phyloP scores from a whole-genome alignment of 495 filamentous ascomycete genomes.

The Baudoinia panamericana region DNA sequence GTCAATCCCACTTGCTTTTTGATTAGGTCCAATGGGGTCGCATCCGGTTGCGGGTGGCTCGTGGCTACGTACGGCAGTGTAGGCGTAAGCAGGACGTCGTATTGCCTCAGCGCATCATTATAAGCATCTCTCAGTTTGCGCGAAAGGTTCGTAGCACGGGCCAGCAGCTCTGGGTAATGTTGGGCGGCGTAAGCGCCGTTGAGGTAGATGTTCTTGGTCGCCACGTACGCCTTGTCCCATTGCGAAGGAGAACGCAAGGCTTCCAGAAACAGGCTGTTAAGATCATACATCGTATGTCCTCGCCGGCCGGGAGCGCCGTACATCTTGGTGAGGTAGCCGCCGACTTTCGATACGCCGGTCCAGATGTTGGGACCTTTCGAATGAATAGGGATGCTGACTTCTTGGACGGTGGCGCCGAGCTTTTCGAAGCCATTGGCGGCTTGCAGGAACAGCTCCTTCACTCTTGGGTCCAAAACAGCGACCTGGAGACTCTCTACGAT shows the following conservation, averaged over 20 bases:
- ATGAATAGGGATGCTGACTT: slow-evolving; percentile 42
- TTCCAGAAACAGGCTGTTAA: slow-evolving; percentile 26
- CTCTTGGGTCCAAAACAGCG: slow-evolving; percentile 31
- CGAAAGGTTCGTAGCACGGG: slow-evolving; percentile 34
- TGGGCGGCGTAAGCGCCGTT: slow-evolving; percentile 25
- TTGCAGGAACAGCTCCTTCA: slow-evolving; percentile 31
- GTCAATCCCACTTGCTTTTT: slow-evolving; percentile 31
- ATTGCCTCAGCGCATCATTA: slow-evolving; percentile 29
- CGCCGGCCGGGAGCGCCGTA: slow-evolving; percentile 32
- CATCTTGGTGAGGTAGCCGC: slow-evolving; percentile 32
- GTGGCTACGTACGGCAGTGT: slow-evolving; percentile 33
- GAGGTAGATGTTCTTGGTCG: slow-evolving; percentile 20
- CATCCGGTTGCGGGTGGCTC: slow-evolving; percentile 11
- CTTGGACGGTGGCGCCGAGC: slow-evolving; percentile 39
- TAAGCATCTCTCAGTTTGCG: slow-evolving; percentile 36
- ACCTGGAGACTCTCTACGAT: slow-evolving; percentile 39
- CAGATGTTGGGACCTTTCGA: slow-evolving; percentile 36
- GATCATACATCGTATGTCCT: slow-evolving; percentile 32
- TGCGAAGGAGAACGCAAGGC: neutral
- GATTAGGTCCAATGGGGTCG: slow-evolving; percentile 21
- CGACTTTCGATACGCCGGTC: slow-evolving; percentile 36
- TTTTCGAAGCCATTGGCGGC: slow-evolving; percentile 36
- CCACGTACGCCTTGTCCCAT: slow-evolving; percentile 26
- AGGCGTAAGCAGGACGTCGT: slow-evolving; percentile 38
- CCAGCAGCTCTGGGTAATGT: slow-evolving; percentile 24